A percentile compares a stretch with the other conserved stretches of the same genome.
phyloP scores from a whole-genome alignment of 2,329 filamentous ascomycete species.

The Fusarium irregulare region DNA sequence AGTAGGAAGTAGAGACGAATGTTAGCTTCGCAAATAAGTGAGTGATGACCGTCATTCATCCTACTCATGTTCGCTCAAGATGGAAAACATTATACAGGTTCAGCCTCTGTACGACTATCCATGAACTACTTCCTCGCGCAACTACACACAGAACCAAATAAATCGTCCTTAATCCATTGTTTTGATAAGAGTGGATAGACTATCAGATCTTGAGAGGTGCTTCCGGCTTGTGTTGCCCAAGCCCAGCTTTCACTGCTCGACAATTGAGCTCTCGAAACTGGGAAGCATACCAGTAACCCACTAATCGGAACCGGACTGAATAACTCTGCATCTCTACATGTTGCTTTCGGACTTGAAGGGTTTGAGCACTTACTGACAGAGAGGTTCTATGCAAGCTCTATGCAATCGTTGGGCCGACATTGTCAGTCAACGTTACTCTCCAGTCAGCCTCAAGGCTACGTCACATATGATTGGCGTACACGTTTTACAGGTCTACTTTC shows the following conservation, averaged over 20 bases:
- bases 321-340: rapidly evolving
- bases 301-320: rapidly evolving
- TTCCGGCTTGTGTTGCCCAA: no score
- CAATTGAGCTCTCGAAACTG: no score
- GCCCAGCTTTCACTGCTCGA: rapidly evolving
- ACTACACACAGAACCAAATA: no score
- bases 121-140: rapidly evolving
- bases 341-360: rapidly evolving
- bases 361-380: rapidly evolving
- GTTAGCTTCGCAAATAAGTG: no score
- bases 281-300: not conserved
- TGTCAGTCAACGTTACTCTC: not conserved
- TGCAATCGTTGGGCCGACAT: not conserved
- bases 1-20: no score
- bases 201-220: not conserved
- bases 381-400: not conserved
- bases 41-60: no score
- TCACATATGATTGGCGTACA: not conserved
- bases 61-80: no score
- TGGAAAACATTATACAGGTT: no score
- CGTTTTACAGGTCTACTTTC: not conserved
- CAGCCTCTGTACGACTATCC: no score
- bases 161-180: rapidly evolving
- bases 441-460: not conserved
- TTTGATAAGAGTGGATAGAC: no score